Conservation (phyloP, 139 green algal genomes). For the Picochlorum sp. region DNA sequence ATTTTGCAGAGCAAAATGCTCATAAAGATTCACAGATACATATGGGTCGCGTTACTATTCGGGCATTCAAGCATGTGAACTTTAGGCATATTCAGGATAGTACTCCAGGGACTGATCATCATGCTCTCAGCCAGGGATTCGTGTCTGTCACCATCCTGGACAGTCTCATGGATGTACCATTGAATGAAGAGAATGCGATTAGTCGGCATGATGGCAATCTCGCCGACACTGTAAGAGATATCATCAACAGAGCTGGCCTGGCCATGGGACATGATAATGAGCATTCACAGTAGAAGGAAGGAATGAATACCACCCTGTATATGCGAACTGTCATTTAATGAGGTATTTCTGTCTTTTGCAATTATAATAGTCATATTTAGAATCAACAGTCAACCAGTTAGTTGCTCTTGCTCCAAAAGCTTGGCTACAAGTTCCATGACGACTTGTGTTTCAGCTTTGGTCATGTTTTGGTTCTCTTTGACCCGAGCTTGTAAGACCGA, state of each 20-base stretch:
- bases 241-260: neutral
- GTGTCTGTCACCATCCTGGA: conserved; percentile 48
- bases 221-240: neutral
- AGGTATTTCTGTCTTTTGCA: no score
- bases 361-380: no score
- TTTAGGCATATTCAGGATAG: conserved; percentile 27
- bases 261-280: no score
- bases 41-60: conserved; percentile 14
- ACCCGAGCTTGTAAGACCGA: neutral
- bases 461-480: no score
- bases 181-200: neutral
- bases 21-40: conserved; percentile 11
- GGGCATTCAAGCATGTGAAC: conserved; percentile 19
- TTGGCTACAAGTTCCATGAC: no score
- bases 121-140: conserved; percentile 52
- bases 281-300: no score
- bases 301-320: no score
- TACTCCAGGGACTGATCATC: conserved; percentile 43
- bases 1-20: conserved; percentile 9
- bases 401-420: no score
- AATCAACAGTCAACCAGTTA: no score
- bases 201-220: neutral
- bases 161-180: conserved; percentile 22
- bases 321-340: no score
- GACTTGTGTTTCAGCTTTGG: no score